Conservation (phyloP, 2,329 filamentous ascomycete genomes). For the Beauveria australis region DNA sequence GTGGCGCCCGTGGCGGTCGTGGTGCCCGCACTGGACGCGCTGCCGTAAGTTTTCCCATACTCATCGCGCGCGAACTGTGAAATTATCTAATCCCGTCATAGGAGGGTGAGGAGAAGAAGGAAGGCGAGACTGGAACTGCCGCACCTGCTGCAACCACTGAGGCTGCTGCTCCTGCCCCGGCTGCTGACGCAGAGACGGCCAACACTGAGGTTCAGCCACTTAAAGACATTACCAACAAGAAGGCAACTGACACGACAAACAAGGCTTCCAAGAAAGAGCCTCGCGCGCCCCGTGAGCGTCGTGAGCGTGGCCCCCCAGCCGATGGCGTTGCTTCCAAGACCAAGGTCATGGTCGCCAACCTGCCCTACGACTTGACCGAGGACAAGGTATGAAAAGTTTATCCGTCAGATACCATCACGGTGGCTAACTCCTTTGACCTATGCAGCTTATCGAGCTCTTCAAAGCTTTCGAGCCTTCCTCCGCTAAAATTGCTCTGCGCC, state of each 20-base stretch:
- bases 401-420: not conserved
- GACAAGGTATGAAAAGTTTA: conserved; percentile 62
- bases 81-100: conserved; percentile 12
- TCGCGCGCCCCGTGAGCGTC: conserved; percentile 47
- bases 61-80: not conserved
- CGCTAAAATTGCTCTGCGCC: conserved; percentile 96
- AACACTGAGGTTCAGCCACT: conserved; percentile 49
- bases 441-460: conserved; percentile 94
- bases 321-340: conserved; percentile 98
- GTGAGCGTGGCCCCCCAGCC: conserved; percentile 88
- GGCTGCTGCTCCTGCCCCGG: conserved; percentile 22
- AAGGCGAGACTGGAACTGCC: conserved; percentile 32
- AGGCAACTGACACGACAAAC: conserved; percentile 49
- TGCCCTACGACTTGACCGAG: conserved; percentile 95
- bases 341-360: conserved; percentile 99
- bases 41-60: conserved; percentile 31
- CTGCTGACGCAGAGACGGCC: conserved; percentile 37
- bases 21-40: conserved; percentile 36
- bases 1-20: conserved; percentile 57
- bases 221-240: conserved; percentile 53
- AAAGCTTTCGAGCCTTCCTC: conserved; percentile 83
- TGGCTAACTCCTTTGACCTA: conserved; percentile 12
- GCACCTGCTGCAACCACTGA: conserved; percentile 35
- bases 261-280: conserved; percentile 49
- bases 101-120: conserved; percentile 38